Conservation (phyloP, 2,329 filamentous ascomycete genomes). For the Esteya vermicola region DNA sequence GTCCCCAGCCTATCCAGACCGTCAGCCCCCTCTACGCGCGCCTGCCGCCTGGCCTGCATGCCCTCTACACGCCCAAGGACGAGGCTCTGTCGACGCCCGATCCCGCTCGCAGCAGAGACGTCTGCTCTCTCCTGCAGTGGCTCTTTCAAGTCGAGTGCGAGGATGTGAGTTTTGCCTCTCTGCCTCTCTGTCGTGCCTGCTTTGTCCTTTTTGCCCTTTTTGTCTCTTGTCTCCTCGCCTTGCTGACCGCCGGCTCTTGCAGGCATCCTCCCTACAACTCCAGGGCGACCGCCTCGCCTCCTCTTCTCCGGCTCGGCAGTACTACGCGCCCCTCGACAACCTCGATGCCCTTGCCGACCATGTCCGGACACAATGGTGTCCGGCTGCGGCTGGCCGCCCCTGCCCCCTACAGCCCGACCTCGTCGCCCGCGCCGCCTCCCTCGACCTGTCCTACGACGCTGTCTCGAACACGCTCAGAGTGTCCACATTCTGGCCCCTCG, state of each 20-base stretch:
- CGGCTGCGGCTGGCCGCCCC: conserved; percentile 18
- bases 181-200: no score
- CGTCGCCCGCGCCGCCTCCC: conserved; percentile 38
- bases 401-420: conserved; percentile 35
- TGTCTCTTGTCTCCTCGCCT: not conserved
- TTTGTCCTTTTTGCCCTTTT: no score
- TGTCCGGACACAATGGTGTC: conserved; percentile 37
- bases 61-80: conserved; percentile 53
- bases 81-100: no score
- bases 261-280: no score
- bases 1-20: conserved; percentile 38
- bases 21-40: conserved; percentile 61
- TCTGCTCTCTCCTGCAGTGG: no score
- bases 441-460: conserved; percentile 68
- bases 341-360: conserved; percentile 40
- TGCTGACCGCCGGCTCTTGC: not conserved
- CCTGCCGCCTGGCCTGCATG: conserved; percentile 66
- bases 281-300: conserved; percentile 43
- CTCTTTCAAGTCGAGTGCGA: no score
- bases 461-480: conserved; percentile 51
- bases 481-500: conserved; percentile 48
- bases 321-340: conserved; percentile 49
- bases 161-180: no score
- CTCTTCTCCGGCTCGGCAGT: conserved; percentile 52
- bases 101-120: no score